These are phyloP conservation scores for Xylaria sp. DNA, from an alignment of 2,329 filamentous ascomycete species.

Conservation along the genomic window DNA sequence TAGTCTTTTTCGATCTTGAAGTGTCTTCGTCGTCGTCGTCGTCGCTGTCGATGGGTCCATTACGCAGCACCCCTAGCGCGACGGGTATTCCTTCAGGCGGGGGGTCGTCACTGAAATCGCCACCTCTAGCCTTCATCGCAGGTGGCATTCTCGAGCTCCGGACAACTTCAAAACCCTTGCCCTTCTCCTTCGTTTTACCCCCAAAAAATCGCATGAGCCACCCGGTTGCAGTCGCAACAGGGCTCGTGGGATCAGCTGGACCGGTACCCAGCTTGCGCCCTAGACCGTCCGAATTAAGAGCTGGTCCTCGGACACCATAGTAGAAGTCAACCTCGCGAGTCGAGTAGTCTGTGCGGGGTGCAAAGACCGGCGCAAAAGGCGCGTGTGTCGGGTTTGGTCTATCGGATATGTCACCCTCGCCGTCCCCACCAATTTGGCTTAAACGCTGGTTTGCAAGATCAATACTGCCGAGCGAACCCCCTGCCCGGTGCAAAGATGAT, in stretches of 20 bases:
- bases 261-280: conserved; percentile 91
- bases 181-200: conserved; percentile 91
- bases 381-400: conserved; percentile 57
- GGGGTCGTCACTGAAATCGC: conserved; percentile 71
- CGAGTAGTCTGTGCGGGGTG: conserved; percentile 82
- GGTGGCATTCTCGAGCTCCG: conserved; percentile 87
- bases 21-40: conserved; percentile 66
- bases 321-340: conserved; percentile 97
- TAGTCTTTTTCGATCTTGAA: conserved; percentile 49
- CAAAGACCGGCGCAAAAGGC: conserved; percentile 56
- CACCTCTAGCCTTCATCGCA: conserved; percentile 69
- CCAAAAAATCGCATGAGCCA: conserved; percentile 86
- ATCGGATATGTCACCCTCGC: conserved; percentile 54
- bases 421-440: conserved; percentile 53
- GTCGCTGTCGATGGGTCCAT: conserved; percentile 72
- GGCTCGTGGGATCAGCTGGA: conserved; percentile 92
- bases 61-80: conserved; percentile 68
- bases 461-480: conserved; percentile 53
- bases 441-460: conserved; percentile 54
- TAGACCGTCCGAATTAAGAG: conserved; percentile 82
- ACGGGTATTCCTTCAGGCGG: conserved; percentile 75
- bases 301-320: conserved; percentile 90
- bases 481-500: conserved; percentile 51
- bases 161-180: conserved; percentile 97
- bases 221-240: conserved; percentile 86